Conservation (phyloP, 768 basidiomycete genomes). For the Macrolepiota albuminosa region DNA sequence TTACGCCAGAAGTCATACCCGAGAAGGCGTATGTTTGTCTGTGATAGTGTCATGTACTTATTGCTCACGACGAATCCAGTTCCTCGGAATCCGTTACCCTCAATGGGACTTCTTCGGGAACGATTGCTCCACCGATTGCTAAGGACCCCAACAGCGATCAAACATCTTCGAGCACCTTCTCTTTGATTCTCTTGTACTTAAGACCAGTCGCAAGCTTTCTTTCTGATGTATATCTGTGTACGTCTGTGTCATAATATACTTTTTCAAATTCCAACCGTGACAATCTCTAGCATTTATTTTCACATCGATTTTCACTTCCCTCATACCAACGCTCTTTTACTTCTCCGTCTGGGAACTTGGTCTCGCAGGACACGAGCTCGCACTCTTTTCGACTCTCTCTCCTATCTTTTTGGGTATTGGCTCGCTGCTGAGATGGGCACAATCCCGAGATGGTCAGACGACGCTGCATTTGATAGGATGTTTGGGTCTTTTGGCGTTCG, state of each 20-base stretch:
- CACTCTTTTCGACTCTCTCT: slow-evolving; percentile 67
- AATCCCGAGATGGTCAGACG: slow-evolving; percentile 44
- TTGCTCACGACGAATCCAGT: slow-evolving; percentile 12
- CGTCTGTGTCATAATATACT: slow-evolving; percentile 13
- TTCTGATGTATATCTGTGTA: slow-evolving; percentile 55
- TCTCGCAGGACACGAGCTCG: slow-evolving; percentile 76
- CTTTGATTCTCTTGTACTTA: slow-evolving; percentile 11
- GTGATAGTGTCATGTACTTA: neutral
- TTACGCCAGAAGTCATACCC: neutral
- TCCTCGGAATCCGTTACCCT: neutral
- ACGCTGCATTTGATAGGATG: slow-evolving; percentile 46
- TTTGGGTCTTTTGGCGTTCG: slow-evolving; percentile 49
- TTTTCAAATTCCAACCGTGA: neutral
- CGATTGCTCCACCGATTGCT: neutral
- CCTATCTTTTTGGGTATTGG: slow-evolving; percentile 54
- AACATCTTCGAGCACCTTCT: neutral
- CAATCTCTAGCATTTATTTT: slow-evolving; percentile 59
- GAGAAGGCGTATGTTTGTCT: slow-evolving; percentile 2
- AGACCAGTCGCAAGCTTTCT: slow-evolving; percentile 25
- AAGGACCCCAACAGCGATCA: neutral
- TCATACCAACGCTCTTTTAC: slow-evolving; percentile 81
- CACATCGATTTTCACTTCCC: slow-evolving; percentile 79
- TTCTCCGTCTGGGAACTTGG: slow-evolving; percentile 91
- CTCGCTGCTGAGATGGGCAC: slow-evolving; percentile 39
- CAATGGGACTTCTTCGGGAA: neutral